Evolutionary conservation across 192 early-diverging fungal genomes (phyloP), one percentile per base, ranked within the genome.

Genomic region (Obelidium mucronatum): DNA sequence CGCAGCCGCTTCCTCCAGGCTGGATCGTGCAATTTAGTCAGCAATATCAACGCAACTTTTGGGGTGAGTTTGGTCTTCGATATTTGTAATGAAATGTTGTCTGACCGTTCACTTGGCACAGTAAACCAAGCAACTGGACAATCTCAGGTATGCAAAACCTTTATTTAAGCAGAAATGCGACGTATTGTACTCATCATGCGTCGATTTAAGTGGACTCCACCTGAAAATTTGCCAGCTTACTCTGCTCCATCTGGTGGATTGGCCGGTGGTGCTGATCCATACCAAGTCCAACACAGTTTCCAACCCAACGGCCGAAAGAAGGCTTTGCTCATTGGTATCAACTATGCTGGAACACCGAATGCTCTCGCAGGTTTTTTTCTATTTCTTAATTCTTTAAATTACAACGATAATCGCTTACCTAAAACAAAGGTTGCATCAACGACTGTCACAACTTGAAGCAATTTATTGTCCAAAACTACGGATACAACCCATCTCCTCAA

Each of bases 311-410:
- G 79, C 2, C 28, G 54, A 33, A 76, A 66, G 42, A 68, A 74
- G 59, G 80, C 74, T 40, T 33, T 81, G 6, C 72, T 81, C 35
- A 24, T 81, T 35, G 80, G 80, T 5, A 81, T 81, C 76, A 81
- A 81, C 55, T 81, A 81, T 42, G 54, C 34, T 4, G 81, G 73
- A 31, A 65, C 28, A 13, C 19, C 52, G 42, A 3, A 62, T 40
- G 72, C 72, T 4, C 72, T 74, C 15, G 42, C 17, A 39, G 62
- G 63, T n/a, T n/a, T n/a, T n/a, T n/a, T n/a, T 56, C 13, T 66
- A 22, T 2, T 33, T 67, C 1, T 31, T 59, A 1, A 1, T 72
- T 53, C 11, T 33, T 6, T 67, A 35, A 6, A 42, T 28, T n/a
- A n/a, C n/a, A n/a, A n/a, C n/a, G n/a, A n/a, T n/a, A n/a, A n/a